Evolutionary conservation across 495 filamentous ascomycete species (phyloP).

Genomic region (Xylaria palmicola): DNA sequence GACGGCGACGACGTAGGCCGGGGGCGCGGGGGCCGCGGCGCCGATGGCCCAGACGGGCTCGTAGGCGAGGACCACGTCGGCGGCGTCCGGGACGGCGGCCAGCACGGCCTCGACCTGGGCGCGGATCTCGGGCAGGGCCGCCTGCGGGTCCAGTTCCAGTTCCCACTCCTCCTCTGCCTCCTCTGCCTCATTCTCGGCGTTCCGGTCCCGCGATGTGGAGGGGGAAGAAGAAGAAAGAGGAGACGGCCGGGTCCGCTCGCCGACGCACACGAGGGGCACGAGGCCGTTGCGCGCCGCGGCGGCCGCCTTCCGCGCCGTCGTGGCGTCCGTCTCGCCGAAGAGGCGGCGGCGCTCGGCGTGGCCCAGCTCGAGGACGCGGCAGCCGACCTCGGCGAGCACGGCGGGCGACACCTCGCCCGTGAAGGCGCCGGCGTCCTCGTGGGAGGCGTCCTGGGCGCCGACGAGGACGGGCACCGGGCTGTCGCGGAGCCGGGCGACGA

Average conservation of each 20-base stretch:
- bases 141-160: slow-evolving; percentile 42
- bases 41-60: slow-evolving; percentile 93
- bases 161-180: background rate
- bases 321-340: slow-evolving; percentile 69
- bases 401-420: slow-evolving; percentile 76
- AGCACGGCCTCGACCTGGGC: slow-evolving; percentile 63
- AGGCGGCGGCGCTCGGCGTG: slow-evolving; percentile 73
- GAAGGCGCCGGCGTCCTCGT: slow-evolving; percentile 64
- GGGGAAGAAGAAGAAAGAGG: slow-evolving; percentile 16
- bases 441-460: slow-evolving; percentile 75
- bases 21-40: slow-evolving; percentile 64
- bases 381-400: slow-evolving; percentile 62
- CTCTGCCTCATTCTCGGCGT: background rate
- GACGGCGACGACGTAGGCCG: slow-evolving; percentile 71
- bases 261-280: slow-evolving; percentile 77
- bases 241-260: slow-evolving; percentile 51
- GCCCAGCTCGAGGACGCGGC: slow-evolving; percentile 69
- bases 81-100: slow-evolving; percentile 52
- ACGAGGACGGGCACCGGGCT: slow-evolving; percentile 60
- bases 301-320: slow-evolving; percentile 62
- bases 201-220: slow-evolving; percentile 8
- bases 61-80: slow-evolving; percentile 78
- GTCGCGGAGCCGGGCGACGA: slow-evolving; percentile 57
- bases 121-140: slow-evolving; percentile 63
- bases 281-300: slow-evolving; percentile 66